phyloP scores from a whole-genome alignment of 768 basidiomycete genomes.

The Boletus pseudo-olivaceus region DNA sequence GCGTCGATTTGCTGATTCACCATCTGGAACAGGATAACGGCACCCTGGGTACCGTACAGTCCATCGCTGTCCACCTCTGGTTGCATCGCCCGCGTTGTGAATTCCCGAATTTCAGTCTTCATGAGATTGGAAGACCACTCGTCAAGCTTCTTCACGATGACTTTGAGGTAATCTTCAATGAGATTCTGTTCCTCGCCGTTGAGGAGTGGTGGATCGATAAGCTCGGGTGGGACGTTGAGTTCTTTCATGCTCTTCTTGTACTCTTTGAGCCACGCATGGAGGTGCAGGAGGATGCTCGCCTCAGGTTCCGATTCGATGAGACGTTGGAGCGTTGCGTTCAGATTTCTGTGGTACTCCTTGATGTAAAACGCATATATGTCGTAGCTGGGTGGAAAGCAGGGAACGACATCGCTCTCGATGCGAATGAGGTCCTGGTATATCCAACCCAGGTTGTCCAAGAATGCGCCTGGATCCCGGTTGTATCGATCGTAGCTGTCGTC shows the following conservation, averaged over 20 bases:
- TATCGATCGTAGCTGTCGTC: constrained; percentile 61
- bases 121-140: constrained; percentile 96
- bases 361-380: constrained; percentile 82
- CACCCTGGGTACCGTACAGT: constrained; percentile 85
- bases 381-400: constrained; percentile 90
- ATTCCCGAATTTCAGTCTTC: constrained; percentile 84
- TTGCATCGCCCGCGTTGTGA: constrained; percentile 75
- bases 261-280: constrained; percentile 94
- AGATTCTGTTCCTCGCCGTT: constrained; percentile 92
- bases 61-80: constrained; percentile 90
- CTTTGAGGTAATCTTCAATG: constrained; percentile 91
- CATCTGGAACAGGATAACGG: constrained; percentile 96
- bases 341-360: constrained; percentile 84
- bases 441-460: constrained; percentile 81
- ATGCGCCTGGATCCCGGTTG: constrained; percentile 61
- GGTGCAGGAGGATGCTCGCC: constrained; percentile 79
- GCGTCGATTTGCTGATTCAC: constrained; percentile 95
- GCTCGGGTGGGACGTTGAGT: constrained; percentile 74
- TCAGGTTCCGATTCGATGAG: constrained; percentile 75
- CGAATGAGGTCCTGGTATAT: constrained; percentile 93
- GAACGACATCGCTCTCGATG: constrained; percentile 86
- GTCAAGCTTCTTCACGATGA: constrained; percentile 93
- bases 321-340: constrained; percentile 69
- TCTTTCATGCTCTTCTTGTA: constrained; percentile 96
- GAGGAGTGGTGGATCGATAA: constrained; percentile 85